These are phyloP conservation scores for Ascoidea rubescens DNA, from an alignment of 805 yeast species.

Conservation along the genomic window DNA sequence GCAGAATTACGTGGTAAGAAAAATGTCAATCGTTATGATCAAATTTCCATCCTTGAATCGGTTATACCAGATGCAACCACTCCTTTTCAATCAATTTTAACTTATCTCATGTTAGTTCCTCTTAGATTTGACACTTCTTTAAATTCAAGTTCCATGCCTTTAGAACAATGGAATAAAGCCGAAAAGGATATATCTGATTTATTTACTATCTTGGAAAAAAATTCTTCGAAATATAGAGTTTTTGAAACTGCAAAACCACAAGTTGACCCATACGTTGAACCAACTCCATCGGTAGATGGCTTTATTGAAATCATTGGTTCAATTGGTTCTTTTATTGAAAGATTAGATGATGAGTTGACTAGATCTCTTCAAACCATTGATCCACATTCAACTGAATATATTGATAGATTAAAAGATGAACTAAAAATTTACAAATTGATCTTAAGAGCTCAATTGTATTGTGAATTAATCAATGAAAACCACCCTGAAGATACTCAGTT, in stretches of 20 bases:
- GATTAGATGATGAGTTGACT: slow-evolving; percentile 89
- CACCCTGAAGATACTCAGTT: slow-evolving; percentile 39
- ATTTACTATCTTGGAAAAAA: slow-evolving; percentile 54
- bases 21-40: slow-evolving; percentile 74
- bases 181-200: slow-evolving; percentile 47
- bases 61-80: slow-evolving; percentile 29
- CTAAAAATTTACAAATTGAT: slow-evolving; percentile 58
- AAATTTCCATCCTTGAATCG: slow-evolving; percentile 59
- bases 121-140: slow-evolving; percentile 73
- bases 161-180: slow-evolving; percentile 66
- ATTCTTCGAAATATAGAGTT: slow-evolving; percentile 46
- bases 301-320: slow-evolving; percentile 71
- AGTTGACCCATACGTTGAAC: slow-evolving; percentile 67
- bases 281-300: slow-evolving; percentile 46
- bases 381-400: slow-evolving; percentile 90
- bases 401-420: slow-evolving; percentile 84
- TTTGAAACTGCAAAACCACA: slow-evolving; percentile 57
- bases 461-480: slow-evolving; percentile 41
- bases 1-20: slow-evolving; percentile 92
- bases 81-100: slow-evolving; percentile 65
- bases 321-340: slow-evolving; percentile 73
- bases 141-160: slow-evolving; percentile 57
- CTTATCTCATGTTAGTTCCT: slow-evolving; percentile 73
- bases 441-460: slow-evolving; percentile 75
- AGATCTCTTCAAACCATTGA: slow-evolving; percentile 79